Evolutionary conservation across 2,329 filamentous ascomycete species (phyloP), one percentile per base, ranked within the genome.

Genomic region (Ophiocordyceps camponoti-leonardi): DNA sequence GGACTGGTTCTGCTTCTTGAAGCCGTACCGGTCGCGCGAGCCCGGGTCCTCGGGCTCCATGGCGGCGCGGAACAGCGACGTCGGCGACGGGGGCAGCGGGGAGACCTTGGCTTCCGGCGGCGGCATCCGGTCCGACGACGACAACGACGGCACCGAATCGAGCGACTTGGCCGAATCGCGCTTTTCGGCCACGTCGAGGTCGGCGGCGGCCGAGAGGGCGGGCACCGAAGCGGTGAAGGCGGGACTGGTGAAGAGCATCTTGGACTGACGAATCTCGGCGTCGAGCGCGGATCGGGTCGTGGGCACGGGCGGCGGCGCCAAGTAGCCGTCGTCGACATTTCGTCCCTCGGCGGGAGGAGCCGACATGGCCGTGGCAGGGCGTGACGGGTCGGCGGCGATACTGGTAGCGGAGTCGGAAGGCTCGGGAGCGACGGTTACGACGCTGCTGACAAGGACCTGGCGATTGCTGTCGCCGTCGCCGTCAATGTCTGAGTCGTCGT

Each of bases 1-100:
- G 56, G 93, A 81, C 52, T 88, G 81, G 39, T 80, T 90, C 35
- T 77, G 75, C 60, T 95, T 96, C 52, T 86, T 85, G 67, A 96
- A 96, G 4, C 90, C 90, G 56, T 95, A 94, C 16, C 85, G 76
- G 60, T 95, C 88, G 45, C 87, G 78, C 18, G 62, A 58, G 14
- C 61, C 61, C 6, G 72, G 67, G 22, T 73, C 71, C 48, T 75
- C 67, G 4, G 67, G 60, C 14, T 68, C 63, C 1, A 51, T 60
- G 60, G 28, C 58, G 51, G 26, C 57, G 13, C 43, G 43, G 11
- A 44, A 44, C 18, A 16, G 11, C 14, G 43, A 8, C 19, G 28
- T 18, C 31, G 28, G 16, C 10, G 18, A 18, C 6, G 44, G 22
- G 18, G 19, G 39, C 8, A 23, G 26, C 4, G 22, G 6, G 4